Evolutionary conservation across 768 basidiomycete genomes (phyloP).

Genomic region (Lanmaoa rubissima): DNA sequence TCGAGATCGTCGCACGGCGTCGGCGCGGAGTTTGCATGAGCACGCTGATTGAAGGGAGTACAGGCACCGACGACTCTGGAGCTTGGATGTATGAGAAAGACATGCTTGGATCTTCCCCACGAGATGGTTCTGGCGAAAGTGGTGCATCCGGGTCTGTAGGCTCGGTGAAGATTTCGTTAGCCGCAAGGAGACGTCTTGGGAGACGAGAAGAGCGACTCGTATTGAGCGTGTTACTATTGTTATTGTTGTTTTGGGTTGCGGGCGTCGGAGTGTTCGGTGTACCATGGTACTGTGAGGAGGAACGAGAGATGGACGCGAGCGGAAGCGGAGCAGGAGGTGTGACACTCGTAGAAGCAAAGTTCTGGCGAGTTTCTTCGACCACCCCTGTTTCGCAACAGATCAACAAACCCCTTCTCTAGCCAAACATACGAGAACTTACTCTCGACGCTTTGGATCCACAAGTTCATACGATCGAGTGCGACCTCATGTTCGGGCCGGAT

Average conservation of each 20-base stretch:
- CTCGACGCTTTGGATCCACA: conserved; percentile 84
- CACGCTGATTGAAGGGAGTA: conserved; percentile 16
- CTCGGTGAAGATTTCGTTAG: conserved; percentile 67
- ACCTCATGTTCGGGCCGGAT: conserved; percentile 33
- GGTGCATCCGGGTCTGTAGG: conserved; percentile 13
- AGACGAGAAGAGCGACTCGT: conserved; percentile 40
- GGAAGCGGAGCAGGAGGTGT: conserved; percentile 62
- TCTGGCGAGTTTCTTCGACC: conserved; percentile 76
- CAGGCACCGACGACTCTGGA: conserved; percentile 22
- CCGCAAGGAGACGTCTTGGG: conserved; percentile 62
- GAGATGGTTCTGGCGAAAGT: conserved; percentile 21
- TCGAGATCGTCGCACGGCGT: conserved; percentile 66
- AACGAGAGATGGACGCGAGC: conserved; percentile 53
- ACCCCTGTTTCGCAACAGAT: conserved; percentile 51
- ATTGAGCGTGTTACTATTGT: conserved; percentile 2
- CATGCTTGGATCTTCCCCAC: conserved; percentile 13
- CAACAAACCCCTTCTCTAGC: not conserved
- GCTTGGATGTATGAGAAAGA: conserved; percentile 24
- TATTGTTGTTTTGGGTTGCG: conserved; percentile 4
- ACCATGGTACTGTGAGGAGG: conserved; percentile 37
- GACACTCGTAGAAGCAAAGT: conserved; percentile 56
- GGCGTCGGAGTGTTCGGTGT: conserved; percentile 36
- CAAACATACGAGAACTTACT: conserved; percentile 46
- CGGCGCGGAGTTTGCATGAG: conserved; percentile 36
- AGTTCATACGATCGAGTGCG: conserved; percentile 62